phyloP scores from a whole-genome alignment of 2,329 filamentous ascomycete genomes.

The Aspergillus sp. region DNA sequence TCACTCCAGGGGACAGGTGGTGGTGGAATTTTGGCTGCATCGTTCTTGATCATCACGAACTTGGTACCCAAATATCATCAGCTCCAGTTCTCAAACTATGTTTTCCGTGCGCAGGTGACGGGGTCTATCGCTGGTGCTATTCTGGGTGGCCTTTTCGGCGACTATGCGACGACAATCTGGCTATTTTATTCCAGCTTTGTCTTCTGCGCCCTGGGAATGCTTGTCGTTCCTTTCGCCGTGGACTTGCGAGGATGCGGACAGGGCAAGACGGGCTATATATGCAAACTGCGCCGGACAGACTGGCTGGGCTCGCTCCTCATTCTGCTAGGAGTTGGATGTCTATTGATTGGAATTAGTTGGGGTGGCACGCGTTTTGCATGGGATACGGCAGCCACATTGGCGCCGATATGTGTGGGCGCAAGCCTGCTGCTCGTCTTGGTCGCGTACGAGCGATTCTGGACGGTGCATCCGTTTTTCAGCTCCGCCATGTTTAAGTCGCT shows the following conservation, averaged over 20 bases:
- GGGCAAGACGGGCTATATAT: constrained; percentile 19
- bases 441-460: constrained; percentile 36
- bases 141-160: constrained; percentile 27
- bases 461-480: constrained; percentile 38
- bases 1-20: constrained; percentile 49
- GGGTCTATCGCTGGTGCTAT: constrained; percentile 31
- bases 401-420: constrained; percentile 39
- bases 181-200: constrained; percentile 34
- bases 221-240: constrained; percentile 31
- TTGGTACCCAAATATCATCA: constrained; percentile 36
- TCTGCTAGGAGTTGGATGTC: constrained; percentile 34
- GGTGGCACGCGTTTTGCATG: constrained; percentile 43
- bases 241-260: constrained; percentile 23
- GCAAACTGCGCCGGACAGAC: constrained; percentile 34
- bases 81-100: constrained; percentile 33
- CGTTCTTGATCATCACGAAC: constrained; percentile 45
- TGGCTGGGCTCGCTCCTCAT: constrained; percentile 46
- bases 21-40: constrained; percentile 45
- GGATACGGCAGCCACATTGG: constrained; percentile 39
- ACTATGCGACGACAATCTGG: constrained; percentile 26
- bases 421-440: constrained; percentile 31
- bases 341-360: constrained; percentile 46
- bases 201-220: constrained; percentile 29
- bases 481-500: constrained; percentile 37
- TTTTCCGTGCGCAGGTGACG: constrained; percentile 30